These are phyloP conservation scores for Ilex asprella DNA, from an alignment of 257 asterid species.

Conservation along the genomic window DNA sequence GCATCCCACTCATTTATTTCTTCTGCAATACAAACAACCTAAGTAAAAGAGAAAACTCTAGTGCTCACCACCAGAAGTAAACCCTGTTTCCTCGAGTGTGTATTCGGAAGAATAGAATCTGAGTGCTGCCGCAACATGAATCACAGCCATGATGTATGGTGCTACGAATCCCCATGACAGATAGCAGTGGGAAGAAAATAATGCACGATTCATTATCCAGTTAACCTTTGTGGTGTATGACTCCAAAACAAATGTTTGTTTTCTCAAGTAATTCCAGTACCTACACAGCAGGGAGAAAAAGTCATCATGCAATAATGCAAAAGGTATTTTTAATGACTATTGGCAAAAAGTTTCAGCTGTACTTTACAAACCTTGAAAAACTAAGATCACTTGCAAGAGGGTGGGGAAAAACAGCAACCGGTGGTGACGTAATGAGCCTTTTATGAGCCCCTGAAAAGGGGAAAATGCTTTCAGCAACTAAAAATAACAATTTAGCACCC, in stretches of 20 bases:
- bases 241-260: slow-evolving; percentile 96
- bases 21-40: background rate
- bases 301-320: background rate
- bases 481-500: background rate
- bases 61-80: slow-evolving; percentile 60
- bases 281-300: slow-evolving; percentile 24
- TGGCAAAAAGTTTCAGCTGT: slow-evolving; percentile 10
- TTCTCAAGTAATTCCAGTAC: slow-evolving; percentile 98
- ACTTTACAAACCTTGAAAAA: slow-evolving; percentile 69
- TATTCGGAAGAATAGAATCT: slow-evolving; percentile 47
- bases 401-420: slow-evolving; percentile 97
- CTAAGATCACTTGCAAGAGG: slow-evolving; percentile 95
- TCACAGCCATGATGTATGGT: slow-evolving; percentile 70
- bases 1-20: slow-evolving; percentile 4
- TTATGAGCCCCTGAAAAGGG: slow-evolving; percentile 66
- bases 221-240: slow-evolving; percentile 78
- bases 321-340: background rate
- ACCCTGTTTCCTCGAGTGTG: slow-evolving; percentile 46
- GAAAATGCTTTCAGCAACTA: slow-evolving; percentile 17
- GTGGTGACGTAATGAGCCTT: slow-evolving; percentile 88
- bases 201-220: slow-evolving; percentile 93
- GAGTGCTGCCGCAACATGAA: slow-evolving; percentile 72
- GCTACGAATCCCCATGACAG: slow-evolving; percentile 92
- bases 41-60: slow-evolving; percentile 2
- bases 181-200: slow-evolving; percentile 83